Evolutionary conservation across 192 early-diverging fungal species (phyloP).

Genomic region (Paraglomus brasilianum): DNA sequence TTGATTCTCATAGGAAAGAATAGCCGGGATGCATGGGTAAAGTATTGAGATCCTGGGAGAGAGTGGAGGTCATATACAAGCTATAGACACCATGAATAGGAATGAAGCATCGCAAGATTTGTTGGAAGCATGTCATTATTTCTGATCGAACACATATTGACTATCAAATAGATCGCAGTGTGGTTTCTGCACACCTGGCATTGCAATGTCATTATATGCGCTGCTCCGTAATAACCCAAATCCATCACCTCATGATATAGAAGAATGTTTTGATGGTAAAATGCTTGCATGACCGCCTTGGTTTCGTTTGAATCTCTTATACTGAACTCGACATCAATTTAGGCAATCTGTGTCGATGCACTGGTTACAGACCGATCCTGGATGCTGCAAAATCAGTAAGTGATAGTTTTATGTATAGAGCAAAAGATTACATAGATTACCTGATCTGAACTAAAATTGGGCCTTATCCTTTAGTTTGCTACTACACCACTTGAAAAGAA

Average conservation of each 20-base stretch:
- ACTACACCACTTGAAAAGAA: conserved; percentile 50
- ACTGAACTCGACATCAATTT: background rate
- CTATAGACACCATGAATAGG: too few relatives aligned
- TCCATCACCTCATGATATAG: conserved; percentile 70
- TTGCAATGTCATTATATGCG: conserved; percentile 85
- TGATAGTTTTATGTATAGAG: conserved; percentile 10
- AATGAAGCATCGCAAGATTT: too few relatives aligned
- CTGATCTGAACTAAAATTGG: conserved; percentile 2
- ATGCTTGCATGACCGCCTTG: background rate
- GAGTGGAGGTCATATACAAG: too few relatives aligned
- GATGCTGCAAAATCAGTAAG: conserved; percentile 74
- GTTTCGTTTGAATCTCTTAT: too few relatives aligned
- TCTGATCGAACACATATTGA: conserved; percentile 8
- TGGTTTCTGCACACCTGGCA: conserved; percentile 90
- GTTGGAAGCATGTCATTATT: conserved; percentile 2
- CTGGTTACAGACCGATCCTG: conserved; percentile 84
- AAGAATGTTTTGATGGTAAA: conserved; percentile 77
- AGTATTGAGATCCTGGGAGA: too few relatives aligned
- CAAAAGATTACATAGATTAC: background rate
- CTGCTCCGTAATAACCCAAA: conserved; percentile 69
- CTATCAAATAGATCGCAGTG: conserved; percentile 64
- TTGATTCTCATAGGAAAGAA: conserved; percentile 20
- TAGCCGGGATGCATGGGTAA: conserved; percentile 30
- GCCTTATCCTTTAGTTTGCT: conserved; percentile 46
- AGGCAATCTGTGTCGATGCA: conserved; percentile 86